Conservation (phyloP, 78 protist species). For the Dictyostelium capitatum region DNA sequence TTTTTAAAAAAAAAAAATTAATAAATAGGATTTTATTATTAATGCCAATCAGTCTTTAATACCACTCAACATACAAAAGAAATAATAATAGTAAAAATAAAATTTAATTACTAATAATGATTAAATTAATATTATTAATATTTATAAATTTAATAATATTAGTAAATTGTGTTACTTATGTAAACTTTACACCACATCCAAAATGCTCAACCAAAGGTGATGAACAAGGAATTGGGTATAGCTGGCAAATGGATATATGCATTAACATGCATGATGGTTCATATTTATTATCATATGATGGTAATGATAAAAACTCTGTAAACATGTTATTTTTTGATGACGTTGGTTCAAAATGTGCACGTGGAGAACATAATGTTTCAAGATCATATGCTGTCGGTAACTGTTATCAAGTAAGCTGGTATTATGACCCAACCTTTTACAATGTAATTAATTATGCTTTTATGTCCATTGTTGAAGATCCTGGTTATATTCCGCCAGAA, state of each 20-base stretch:
- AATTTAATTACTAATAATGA: neutral
- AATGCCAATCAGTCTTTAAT: too few relatives aligned
- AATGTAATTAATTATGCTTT: constrained; percentile 21
- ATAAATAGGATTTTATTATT: too few relatives aligned
- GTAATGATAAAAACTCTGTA: neutral
- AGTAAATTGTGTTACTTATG: constrained; percentile 6
- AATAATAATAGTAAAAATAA: too few relatives aligned
- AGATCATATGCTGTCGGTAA: neutral
- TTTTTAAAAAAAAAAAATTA: too few relatives aligned
- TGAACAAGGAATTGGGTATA: constrained; percentile 6
- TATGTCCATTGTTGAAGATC: constrained; percentile 23
- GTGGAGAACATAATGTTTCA: constrained; percentile 10
- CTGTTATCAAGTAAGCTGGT: constrained; percentile 24
- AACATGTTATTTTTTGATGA: neutral
- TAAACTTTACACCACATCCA: neutral
- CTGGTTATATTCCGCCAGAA: constrained; percentile 16
- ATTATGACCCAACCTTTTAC: constrained; percentile 8
- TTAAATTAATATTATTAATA: neutral
- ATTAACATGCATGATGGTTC: neutral
- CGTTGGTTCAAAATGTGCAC: constrained; percentile 2
- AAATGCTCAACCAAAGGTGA: neutral
- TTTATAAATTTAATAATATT: neutral
- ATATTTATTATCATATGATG: constrained; percentile 4
- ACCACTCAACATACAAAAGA: too few relatives aligned
- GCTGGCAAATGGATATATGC: neutral